These are phyloP conservation scores for Stylonectria norvegica DNA, from an alignment of 2,329 filamentous ascomycete genomes.

Conservation along the genomic window DNA sequence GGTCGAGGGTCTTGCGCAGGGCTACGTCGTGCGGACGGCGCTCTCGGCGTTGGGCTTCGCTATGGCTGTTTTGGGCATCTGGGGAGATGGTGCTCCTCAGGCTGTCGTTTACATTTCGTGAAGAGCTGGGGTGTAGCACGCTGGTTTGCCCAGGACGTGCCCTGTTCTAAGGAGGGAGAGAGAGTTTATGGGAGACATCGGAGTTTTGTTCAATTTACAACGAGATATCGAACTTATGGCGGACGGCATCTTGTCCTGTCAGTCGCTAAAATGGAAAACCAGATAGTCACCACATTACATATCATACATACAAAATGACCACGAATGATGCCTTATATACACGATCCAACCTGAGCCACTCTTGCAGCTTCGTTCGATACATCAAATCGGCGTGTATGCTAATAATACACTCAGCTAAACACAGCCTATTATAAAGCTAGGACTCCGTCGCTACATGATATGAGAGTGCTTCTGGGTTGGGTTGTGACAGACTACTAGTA, in stretches of 20 bases:
- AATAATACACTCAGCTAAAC: no score
- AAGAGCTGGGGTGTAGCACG: conserved; percentile 2
- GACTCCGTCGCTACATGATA: no score
- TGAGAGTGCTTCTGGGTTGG: no score
- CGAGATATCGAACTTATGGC: background rate
- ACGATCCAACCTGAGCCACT: no score
- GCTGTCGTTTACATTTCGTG: conserved; percentile 34
- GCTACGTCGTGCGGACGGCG: conserved; percentile 52
- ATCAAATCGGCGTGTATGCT: no score
- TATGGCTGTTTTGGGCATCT: conserved; percentile 62
- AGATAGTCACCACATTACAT: conserved; percentile 4
- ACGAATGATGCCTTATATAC: background rate
- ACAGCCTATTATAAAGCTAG: no score
- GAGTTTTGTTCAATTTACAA: conserved; percentile 15
- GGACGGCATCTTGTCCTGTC: conserved; percentile 18
- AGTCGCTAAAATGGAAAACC: conserved; percentile 6
- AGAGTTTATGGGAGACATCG: conserved; percentile 14
- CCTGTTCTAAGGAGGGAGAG: conserved; percentile 13
- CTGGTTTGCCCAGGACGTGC: no score
- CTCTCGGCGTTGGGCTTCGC: conserved; percentile 56
- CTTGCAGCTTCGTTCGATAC: no score
- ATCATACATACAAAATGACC: background rate
- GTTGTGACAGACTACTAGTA: no score
- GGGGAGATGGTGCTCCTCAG: conserved; percentile 56
- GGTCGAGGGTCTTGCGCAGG: conserved; percentile 53